A percentile compares a stretch with the other conserved stretches of the same genome.
These are phyloP conservation scores for Rhytidhysteron rufulum DNA, from an alignment of 2,329 filamentous ascomycete genomes.

Conservation along the genomic window DNA sequence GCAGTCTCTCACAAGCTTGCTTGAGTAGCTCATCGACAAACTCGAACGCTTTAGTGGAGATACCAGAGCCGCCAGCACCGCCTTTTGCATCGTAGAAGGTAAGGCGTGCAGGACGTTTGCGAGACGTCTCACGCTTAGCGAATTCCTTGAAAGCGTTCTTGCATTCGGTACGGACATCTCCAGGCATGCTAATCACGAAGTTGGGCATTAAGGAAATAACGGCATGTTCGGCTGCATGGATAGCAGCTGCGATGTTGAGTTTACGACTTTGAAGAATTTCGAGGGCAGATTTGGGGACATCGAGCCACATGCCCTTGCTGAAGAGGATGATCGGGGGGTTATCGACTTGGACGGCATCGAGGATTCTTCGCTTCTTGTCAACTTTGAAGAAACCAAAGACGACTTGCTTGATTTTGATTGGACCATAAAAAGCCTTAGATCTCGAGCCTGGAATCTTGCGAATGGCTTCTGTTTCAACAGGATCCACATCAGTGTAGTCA, in stretches of 20 bases:
- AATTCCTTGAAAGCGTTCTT: conserved; percentile 89
- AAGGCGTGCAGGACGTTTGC: conserved; percentile 81
- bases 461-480: conserved; percentile 85
- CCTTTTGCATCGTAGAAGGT: conserved; percentile 97
- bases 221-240: conserved; percentile 93
- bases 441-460: conserved; percentile 62
- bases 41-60: conserved; percentile 90
- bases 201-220: conserved; percentile 83
- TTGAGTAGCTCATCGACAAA: conserved; percentile 75
- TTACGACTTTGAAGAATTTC: conserved; percentile 70
- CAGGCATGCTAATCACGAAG: conserved; percentile 84
- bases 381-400: conserved; percentile 98
- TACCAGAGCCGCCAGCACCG: conserved; percentile 75
- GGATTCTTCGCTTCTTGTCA: conserved; percentile 77
- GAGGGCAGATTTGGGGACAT: conserved; percentile 75
- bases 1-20: conserved; percentile 73
- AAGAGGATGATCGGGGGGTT: conserved; percentile 84
- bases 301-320: conserved; percentile 92
- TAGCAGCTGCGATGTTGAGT: conserved; percentile 80
- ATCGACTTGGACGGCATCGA: conserved; percentile 89
- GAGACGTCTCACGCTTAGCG: conserved; percentile 60
- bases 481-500: conserved; percentile 91
- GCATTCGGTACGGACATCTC: conserved; percentile 91
- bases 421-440: conserved; percentile 76
- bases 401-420: conserved; percentile 79